Base-by-base conservation (phyloP, 2,329 filamentous ascomycete genomes). In the Ophiocordyceps australis region DNA sequence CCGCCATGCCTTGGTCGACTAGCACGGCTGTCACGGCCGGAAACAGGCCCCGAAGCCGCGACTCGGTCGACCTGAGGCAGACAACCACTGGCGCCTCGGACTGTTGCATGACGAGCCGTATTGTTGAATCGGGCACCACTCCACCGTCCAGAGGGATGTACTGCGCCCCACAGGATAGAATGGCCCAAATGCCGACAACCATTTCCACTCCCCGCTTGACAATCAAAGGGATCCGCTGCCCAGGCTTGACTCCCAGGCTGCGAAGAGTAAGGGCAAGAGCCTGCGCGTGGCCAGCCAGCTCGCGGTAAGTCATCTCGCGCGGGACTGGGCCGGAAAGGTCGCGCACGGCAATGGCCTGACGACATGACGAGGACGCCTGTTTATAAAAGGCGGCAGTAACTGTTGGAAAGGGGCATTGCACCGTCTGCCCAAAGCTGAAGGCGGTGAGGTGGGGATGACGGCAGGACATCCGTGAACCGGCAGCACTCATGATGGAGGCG, bases 111-210 rank as follows among this genome's bases (percentile, higher is more conserved):
- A 67, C 62, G 29, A 60, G 55, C 14, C 45, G 43, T 15, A 71
- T 47, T 3, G 57, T 56, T 12, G 49, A 46, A 25, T 61, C 57
- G 0, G 61, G 49, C 8, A 61, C 56, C 17, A 65, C 51, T 5
- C 59, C 58, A 19, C 65, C 65, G 32, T 73, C 67, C 3, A 72
- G 50, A 4, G 66, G 66, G 5, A 70, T 54, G 37, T 72, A 72
- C 34, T 72, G 65, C 10, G 58, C 65, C 13, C 65, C 65, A 24
- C 58, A 58, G 29, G 63, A 64, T 18, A 72, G 45, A 12, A 69
- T 50, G 3, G 62, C 65, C 28, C 65, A 49, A 25, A 70, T 67
- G 13, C 59, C 64, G 25, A 67, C 51, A 6, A 69, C 45, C 62
- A 71, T 66, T 33, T 65, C 62, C 24, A 65, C 43, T 20, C 62